Evolutionary conservation across 2,329 filamentous ascomycete species (phyloP).

Genomic region (Aspergillus fischeri): DNA sequence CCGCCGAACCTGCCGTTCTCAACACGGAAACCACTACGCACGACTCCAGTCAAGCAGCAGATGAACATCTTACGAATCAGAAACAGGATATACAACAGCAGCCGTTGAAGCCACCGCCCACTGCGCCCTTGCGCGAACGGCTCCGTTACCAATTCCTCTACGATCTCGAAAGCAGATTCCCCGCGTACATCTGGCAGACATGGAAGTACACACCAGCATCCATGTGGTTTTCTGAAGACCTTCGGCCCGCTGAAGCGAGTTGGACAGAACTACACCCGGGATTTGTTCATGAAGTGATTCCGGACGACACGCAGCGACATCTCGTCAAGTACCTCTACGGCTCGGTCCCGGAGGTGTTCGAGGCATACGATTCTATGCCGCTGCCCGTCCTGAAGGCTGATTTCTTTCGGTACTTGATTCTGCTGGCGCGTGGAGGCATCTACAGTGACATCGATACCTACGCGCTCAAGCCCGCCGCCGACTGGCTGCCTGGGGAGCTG

Average conservation of each 20-base stretch:
- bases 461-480: conserved; percentile 73
- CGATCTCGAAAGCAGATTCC: conserved; percentile 82
- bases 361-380: conserved; percentile 70
- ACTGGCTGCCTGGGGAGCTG: conserved; percentile 81
- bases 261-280: conserved; percentile 85
- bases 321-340: conserved; percentile 84
- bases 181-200: conserved; percentile 98
- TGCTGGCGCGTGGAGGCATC: conserved; percentile 73
- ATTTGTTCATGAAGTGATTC: conserved; percentile 95
- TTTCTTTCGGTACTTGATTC: conserved; percentile 70
- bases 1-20: conserved; percentile 37
- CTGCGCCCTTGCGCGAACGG: conserved; percentile 70
- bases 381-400: conserved; percentile 73
- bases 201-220: conserved; percentile 86
- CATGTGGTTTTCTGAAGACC: conserved; percentile 66
- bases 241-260: conserved; percentile 79
- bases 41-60: conserved; percentile 15
- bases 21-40: conserved; percentile 22
- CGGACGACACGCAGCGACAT: conserved; percentile 79
- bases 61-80: conserved; percentile 9
- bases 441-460: conserved; percentile 93
- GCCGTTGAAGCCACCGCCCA: conserved; percentile 64
- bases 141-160: conserved; percentile 93
- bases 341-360: conserved; percentile 70
- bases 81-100: conserved; percentile 19